phyloP scores from a whole-genome alignment of 768 basidiomycete genomes.

The Leccinum subgranulosum region DNA sequence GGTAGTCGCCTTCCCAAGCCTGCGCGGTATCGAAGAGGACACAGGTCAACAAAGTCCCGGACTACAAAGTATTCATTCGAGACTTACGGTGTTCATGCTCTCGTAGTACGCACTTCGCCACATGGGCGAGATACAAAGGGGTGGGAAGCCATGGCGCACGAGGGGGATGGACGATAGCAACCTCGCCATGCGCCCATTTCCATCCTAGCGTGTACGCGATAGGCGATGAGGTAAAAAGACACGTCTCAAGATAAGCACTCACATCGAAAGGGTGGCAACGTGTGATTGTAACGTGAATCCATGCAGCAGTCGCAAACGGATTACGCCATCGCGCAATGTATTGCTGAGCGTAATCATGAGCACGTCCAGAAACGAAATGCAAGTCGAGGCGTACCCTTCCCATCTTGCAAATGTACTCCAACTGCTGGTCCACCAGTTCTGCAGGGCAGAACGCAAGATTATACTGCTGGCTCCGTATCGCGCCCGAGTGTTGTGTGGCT shows the following conservation, averaged over 20 bases:
- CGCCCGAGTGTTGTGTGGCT: slow-evolving; percentile 27
- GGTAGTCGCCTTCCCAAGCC: slow-evolving; percentile 35
- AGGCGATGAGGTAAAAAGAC: background rate
- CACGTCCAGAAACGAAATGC: background rate
- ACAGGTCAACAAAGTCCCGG: background rate
- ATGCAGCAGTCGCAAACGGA: slow-evolving; percentile 36
- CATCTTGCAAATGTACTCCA: slow-evolving; percentile 36
- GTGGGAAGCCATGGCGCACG: slow-evolving; percentile 31
- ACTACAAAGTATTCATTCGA: background rate
- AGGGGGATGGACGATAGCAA: slow-evolving; percentile 35
- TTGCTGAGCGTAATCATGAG: slow-evolving; percentile 22
- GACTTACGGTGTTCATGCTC: slow-evolving; percentile 31
- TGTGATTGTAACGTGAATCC: slow-evolving; percentile 34
- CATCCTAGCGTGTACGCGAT: slow-evolving; percentile 20
- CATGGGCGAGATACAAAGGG: slow-evolving; percentile 27
- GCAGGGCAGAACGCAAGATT: slow-evolving; percentile 33
- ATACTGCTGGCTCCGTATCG: slow-evolving; percentile 31
- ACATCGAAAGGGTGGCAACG: slow-evolving; percentile 36
- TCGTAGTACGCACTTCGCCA: slow-evolving; percentile 28
- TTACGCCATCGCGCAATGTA: slow-evolving; percentile 37
- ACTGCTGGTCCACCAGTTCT: slow-evolving; percentile 30
- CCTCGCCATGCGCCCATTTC: slow-evolving; percentile 35
- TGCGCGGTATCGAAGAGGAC: background rate
- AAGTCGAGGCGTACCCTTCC: slow-evolving; percentile 20
- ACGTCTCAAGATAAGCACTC: background rate